These are phyloP conservation scores for Globisporangium lucens DNA, from an alignment of 352 stramenopile genomes.

Conservation along the genomic window DNA sequence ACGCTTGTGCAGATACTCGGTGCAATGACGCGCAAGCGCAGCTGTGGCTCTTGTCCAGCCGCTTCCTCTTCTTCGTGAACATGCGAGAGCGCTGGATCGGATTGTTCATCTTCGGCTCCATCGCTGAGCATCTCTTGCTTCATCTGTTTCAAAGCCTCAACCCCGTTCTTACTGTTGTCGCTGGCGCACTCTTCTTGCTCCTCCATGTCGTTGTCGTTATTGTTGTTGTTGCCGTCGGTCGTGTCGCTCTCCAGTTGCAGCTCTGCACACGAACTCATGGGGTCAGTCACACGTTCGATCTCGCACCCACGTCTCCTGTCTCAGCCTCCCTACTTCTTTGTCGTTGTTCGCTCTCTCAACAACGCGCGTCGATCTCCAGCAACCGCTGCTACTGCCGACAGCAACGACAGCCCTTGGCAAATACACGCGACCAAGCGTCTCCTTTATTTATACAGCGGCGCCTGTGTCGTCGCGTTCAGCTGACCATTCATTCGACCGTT, in stretches of 20 bases:
- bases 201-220: constrained; percentile 8
- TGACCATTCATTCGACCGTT: neutral
- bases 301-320: neutral
- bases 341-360: neutral
- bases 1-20: constrained; percentile 4
- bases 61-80: neutral
- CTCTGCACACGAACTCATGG: constrained; percentile 4
- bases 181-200: neutral
- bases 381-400: neutral
- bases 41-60: neutral
- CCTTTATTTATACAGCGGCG: neutral
- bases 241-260: neutral
- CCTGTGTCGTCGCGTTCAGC: neutral
- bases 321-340: neutral
- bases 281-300: neutral
- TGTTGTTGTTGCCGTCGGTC: constrained; percentile 5
- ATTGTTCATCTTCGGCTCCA: neutral
- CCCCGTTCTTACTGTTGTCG: neutral
- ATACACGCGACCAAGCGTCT: neutral
- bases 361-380: neutral
- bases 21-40: neutral
- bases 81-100: neutral
- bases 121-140: neutral
- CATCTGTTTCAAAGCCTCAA: neutral
- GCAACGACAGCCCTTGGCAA: neutral